Percentiles rank a stretch among this genome's conserved stretches.
Evolutionary conservation across 2,329 filamentous ascomycete species (phyloP).

Genomic region (Clonostachys solani): DNA sequence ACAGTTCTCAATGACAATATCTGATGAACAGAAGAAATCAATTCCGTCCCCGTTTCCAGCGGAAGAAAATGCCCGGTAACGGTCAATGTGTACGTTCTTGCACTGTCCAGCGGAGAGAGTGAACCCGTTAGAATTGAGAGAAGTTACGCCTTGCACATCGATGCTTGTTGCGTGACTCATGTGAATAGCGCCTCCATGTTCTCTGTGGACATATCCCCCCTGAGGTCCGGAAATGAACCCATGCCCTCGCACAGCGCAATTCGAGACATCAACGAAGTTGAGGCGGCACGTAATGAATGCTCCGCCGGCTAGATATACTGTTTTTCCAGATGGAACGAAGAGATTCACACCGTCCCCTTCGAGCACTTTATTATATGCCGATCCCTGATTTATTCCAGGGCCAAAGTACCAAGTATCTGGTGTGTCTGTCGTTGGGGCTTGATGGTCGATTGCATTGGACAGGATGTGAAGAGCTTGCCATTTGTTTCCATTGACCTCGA

Average conservation of each 20-base stretch:
- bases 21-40: slow-evolving; percentile 6
- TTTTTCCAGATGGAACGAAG: slow-evolving; percentile 7
- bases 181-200: neutral
- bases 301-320: slow-evolving; percentile 8
- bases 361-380: slow-evolving; percentile 8
- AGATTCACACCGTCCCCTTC: slow-evolving; percentile 5
- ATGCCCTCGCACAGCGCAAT: slow-evolving; percentile 11
- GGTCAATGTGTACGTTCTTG: slow-evolving; percentile 9
- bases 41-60: slow-evolving; percentile 15
- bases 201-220: neutral
- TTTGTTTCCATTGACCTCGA: slow-evolving; percentile 16
- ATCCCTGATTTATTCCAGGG: slow-evolving; percentile 12
- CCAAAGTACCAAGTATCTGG: slow-evolving; percentile 15
- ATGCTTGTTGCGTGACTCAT: slow-evolving; percentile 1
- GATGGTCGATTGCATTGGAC: slow-evolving; percentile 11
- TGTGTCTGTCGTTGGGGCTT: slow-evolving; percentile 6
- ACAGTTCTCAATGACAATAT: slow-evolving; percentile 18
- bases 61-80: slow-evolving; percentile 11
- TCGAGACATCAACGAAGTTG: slow-evolving; percentile 8
- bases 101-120: slow-evolving; percentile 10
- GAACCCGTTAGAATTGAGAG: slow-evolving; percentile 8
- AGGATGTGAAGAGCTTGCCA: slow-evolving; percentile 17
- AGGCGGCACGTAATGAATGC: slow-evolving; percentile 10
- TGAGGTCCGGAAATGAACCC: slow-evolving; percentile 11
- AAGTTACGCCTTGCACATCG: slow-evolving; percentile 11